These are phyloP conservation scores for Yarrowia divulgata DNA, from an alignment of 805 yeast species.

Conservation along the genomic window DNA sequence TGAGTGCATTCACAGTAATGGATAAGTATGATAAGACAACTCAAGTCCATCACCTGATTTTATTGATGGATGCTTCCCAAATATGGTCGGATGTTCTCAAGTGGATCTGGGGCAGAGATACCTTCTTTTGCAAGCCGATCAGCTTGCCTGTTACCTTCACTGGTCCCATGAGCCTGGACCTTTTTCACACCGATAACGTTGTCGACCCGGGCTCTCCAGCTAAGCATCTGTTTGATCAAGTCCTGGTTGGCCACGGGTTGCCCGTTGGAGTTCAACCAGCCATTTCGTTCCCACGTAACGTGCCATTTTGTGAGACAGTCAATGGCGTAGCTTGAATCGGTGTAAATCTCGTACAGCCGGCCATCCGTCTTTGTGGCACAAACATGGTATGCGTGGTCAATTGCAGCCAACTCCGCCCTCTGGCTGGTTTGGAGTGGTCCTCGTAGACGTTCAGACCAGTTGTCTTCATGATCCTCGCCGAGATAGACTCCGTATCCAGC, in stretches of 20 bases:
- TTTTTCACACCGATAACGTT: neutral
- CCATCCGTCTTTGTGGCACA: neutral
- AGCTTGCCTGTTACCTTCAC: neutral
- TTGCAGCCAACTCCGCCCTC: neutral
- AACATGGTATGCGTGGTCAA: no score
- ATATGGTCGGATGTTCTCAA: no score
- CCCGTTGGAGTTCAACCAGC: neutral
- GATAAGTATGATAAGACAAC: no score
- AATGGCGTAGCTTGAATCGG: neutral
- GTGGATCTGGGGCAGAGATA: no score
- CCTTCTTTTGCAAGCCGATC: neutral
- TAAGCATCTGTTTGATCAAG: neutral
- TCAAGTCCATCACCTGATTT: no score
- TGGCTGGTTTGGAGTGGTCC: neutral
- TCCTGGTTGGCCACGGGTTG: neutral
- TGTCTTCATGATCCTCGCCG: neutral
- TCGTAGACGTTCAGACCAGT: neutral
- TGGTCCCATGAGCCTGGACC: neutral
- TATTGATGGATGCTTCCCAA: no score
- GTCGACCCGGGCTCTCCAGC: neutral
- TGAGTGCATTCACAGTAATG: no score
- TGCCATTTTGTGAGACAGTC: neutral
- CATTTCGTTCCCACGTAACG: neutral
- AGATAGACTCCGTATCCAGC: neutral
- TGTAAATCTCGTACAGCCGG: neutral